Evolutionary conservation across 2,329 filamentous ascomycete species (phyloP), one percentile per base, ranked within the genome.

Genomic region (Calycina herbarum): DNA sequence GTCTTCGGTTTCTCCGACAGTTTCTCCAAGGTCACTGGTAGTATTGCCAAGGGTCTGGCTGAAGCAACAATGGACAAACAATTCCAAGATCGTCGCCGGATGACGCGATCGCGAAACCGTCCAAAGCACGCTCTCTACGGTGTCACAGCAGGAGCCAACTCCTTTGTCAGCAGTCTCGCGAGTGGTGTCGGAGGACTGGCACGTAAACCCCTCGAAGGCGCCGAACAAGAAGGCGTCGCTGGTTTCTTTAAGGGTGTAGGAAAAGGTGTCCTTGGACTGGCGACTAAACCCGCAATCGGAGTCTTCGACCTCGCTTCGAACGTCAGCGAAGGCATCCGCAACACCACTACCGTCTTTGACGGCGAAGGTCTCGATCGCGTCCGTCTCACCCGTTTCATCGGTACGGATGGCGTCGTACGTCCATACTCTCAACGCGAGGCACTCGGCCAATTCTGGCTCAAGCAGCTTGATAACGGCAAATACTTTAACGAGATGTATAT

Each of bases 401-500:
- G 93, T 17, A 87, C 89, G 54, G 94, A 99, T 76, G 95, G 95
- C 51, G 92, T 99, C 67, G 94, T 99, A 40, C 90, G 94, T 2
- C 94, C 95, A 0, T 99, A 97, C 82, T 94, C 89, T 64, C 92
- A 96, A 76, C 92, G 95, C 58, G 95, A 99, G 82, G 94, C 95
- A 0, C 87, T 99, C 2, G 95, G 95, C 0, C 95, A 99, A 77
- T 97, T 93, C 82, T 99, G 95, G 96, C 88, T 99, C 70, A 99
- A 99, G 83, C 96, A 97, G 66, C 88, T 96, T 11, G 95, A 99
- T 79, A 95, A 97, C 70, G 95, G 95, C 68, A 95, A 94, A 77
- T 98, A 94, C 82, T 99, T 99, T 85, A 90, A 96, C 79, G 95
- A 99, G 78, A 86, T 93, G 76, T 99, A 99, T 80, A 95, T 99